A percentile compares a stretch with the other conserved stretches of the same genome.
Evolutionary conservation across 192 early-diverging fungal genomes (phyloP).

Genomic region (Jimgerdemannia flammicorona): DNA sequence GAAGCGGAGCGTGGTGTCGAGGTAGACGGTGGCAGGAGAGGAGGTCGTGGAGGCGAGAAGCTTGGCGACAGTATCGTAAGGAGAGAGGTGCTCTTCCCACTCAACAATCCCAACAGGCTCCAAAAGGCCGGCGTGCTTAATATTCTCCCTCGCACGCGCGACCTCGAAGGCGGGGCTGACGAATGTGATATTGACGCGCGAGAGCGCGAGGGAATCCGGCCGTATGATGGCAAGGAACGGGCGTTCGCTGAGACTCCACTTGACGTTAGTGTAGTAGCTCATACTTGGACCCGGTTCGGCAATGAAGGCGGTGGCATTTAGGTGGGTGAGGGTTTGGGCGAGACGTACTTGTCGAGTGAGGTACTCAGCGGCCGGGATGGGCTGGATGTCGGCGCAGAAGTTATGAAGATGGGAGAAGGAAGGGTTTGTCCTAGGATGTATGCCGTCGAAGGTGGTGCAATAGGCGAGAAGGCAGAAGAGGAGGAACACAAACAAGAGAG

Average conservation of each 20-base stretch:
- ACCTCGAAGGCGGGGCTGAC: conserved; percentile 47
- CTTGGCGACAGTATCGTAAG: conserved; percentile 25
- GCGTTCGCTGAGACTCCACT: conserved; percentile 42
- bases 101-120: conserved; percentile 17
- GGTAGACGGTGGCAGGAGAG: conserved; percentile 14
- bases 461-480: no score
- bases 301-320: conserved; percentile 35
- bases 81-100: conserved; percentile 45
- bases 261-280: conserved; percentile 44
- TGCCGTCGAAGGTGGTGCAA: no score
- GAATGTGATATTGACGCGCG: conserved; percentile 35
- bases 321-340: conserved; percentile 22
- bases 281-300: conserved; percentile 44
- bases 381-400: conserved; percentile 35
- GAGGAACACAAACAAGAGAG: no score
- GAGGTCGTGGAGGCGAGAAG: conserved; percentile 12
- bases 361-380: conserved; percentile 33
- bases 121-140: conserved; percentile 20
- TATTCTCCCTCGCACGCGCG: conserved; percentile 31
- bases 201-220: background rate
- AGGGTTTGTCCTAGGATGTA: background rate
- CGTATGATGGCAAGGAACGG: conserved; percentile 38
- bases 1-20: conserved; percentile 39
- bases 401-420: conserved; percentile 21
- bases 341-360: conserved; percentile 34